Evolutionary conservation across 2,329 filamentous ascomycete species (phyloP).

Genomic region (Thielaviopsis populi): DNA sequence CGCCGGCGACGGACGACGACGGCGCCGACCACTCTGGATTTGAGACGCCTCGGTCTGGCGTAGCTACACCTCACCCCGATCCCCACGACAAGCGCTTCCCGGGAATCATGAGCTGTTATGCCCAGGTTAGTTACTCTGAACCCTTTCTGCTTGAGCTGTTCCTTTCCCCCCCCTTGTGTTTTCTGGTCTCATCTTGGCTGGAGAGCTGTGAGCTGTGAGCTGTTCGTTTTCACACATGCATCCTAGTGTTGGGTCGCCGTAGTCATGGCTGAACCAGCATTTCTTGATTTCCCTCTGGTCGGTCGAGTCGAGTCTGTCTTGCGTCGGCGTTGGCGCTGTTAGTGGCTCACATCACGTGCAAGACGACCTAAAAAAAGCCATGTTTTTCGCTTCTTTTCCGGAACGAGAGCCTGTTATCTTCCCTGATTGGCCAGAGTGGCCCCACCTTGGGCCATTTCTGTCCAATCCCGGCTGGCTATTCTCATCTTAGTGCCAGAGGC

Average conservation of each 20-base stretch:
- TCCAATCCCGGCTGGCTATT: not conserved
- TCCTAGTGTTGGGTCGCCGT: too few relatives aligned
- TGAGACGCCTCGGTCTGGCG: slow-evolving; percentile 75
- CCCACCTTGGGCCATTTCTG: not conserved
- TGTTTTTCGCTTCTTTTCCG: not conserved
- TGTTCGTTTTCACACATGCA: not conserved
- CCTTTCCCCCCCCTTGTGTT: not conserved
- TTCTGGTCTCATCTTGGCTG: not conserved
- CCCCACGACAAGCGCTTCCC: slow-evolving; percentile 88
- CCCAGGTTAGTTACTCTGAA: slow-evolving; percentile 89
- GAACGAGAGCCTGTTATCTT: slow-evolving; percentile 21
- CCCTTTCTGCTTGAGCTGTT: slow-evolving; percentile 30
- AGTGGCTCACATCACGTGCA: not conserved
- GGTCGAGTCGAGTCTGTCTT: not conserved
- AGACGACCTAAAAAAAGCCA: not conserved
- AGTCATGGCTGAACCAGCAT: not conserved
- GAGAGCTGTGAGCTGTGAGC: too few relatives aligned
- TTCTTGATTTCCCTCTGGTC: not conserved
- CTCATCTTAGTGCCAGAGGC: slow-evolving; percentile 5
- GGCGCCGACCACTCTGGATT: slow-evolving; percentile 63
- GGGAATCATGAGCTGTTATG: slow-evolving; percentile 94
- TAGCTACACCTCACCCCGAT: slow-evolving; percentile 87
- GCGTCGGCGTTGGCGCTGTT: not conserved
- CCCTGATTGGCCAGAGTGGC: slow-evolving; percentile 25
- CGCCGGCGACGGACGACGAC: slow-evolving; percentile 49